These are phyloP conservation scores for Hortiboletus campestris DNA, from an alignment of 768 basidiomycete genomes.

Conservation along the genomic window DNA sequence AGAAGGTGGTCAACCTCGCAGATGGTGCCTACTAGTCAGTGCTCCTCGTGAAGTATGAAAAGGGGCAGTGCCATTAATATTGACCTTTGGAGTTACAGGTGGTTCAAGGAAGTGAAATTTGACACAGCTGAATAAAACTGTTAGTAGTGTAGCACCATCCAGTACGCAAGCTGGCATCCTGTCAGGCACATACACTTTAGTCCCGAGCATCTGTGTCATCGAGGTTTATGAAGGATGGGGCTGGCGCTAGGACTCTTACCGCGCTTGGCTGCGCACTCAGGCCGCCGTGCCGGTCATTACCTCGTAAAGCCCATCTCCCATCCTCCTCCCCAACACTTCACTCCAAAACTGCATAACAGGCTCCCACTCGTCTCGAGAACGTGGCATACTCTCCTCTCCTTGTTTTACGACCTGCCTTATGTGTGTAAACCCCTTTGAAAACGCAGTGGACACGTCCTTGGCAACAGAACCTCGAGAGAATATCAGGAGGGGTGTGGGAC, in stretches of 20 bases:
- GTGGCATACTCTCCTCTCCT: constrained; percentile 64
- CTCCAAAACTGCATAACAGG: constrained; percentile 90
- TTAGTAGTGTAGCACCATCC: too few relatives aligned
- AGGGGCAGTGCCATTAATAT: too few relatives aligned
- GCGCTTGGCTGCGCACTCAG: neutral
- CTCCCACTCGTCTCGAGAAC: constrained; percentile 74
- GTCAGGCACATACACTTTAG: too few relatives aligned
- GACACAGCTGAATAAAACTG: too few relatives aligned
- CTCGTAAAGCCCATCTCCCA: constrained; percentile 63
- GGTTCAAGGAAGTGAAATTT: neutral
- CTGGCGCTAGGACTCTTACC: too few relatives aligned
- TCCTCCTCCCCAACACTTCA: constrained; percentile 54
- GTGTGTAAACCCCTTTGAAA: constrained; percentile 57
- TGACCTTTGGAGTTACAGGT: neutral
- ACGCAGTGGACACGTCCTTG: constrained; percentile 44
- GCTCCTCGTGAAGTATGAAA: neutral
- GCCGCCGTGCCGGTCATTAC: constrained; percentile 45
- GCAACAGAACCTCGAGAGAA: constrained; percentile 53
- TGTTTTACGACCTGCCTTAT: constrained; percentile 49
- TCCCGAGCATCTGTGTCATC: too few relatives aligned
- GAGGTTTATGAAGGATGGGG: neutral
- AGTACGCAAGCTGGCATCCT: too few relatives aligned
- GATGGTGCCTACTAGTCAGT: neutral
- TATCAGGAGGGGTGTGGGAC: constrained; percentile 61
- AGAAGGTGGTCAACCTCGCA: neutral